Evolutionary conservation across 2,329 filamentous ascomycete species (phyloP).

Genomic region (Didymella pinodella): DNA sequence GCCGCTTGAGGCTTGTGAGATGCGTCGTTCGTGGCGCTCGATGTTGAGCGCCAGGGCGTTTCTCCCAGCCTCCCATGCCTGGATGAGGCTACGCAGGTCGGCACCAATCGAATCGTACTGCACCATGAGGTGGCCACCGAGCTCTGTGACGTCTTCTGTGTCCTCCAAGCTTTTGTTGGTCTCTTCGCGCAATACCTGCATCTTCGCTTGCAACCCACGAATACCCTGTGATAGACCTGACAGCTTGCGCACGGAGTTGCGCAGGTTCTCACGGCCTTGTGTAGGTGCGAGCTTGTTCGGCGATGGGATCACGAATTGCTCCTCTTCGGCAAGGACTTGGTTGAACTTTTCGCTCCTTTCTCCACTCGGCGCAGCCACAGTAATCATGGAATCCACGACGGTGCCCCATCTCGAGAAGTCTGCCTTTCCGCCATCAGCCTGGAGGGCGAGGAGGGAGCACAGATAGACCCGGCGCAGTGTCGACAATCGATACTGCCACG

Average conservation of each 20-base stretch:
- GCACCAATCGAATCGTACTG: constrained; percentile 95
- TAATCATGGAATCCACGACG: constrained; percentile 77
- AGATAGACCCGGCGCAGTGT: constrained; percentile 84
- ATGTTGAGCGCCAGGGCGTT: constrained; percentile 82
- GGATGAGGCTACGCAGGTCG: constrained; percentile 71
- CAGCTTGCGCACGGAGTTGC: constrained; percentile 86
- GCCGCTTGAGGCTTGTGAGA: constrained; percentile 60
- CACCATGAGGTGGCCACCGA: constrained; percentile 78
- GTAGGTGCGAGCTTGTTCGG: constrained; percentile 68
- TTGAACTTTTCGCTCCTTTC: constrained; percentile 71
- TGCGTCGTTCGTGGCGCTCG: constrained; percentile 74
- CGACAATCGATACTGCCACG: constrained; percentile 72
- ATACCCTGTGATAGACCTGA: constrained; percentile 90
- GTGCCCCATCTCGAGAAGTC: constrained; percentile 82
- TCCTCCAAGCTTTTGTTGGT: constrained; percentile 81
- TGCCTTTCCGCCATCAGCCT: constrained; percentile 77
- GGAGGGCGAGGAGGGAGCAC: constrained; percentile 86
- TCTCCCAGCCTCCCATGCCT: constrained; percentile 70
- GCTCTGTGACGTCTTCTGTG: constrained; percentile 71
- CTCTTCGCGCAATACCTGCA: constrained; percentile 90
- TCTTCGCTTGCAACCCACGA: constrained; percentile 89
- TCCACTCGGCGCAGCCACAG: constrained; percentile 68
- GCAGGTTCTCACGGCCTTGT: constrained; percentile 82
- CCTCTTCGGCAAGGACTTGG: constrained; percentile 77
- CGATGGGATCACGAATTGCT: constrained; percentile 64